Evolutionary conservation across 768 basidiomycete species (phyloP).

Genomic region (Suillus tomentosus): DNA sequence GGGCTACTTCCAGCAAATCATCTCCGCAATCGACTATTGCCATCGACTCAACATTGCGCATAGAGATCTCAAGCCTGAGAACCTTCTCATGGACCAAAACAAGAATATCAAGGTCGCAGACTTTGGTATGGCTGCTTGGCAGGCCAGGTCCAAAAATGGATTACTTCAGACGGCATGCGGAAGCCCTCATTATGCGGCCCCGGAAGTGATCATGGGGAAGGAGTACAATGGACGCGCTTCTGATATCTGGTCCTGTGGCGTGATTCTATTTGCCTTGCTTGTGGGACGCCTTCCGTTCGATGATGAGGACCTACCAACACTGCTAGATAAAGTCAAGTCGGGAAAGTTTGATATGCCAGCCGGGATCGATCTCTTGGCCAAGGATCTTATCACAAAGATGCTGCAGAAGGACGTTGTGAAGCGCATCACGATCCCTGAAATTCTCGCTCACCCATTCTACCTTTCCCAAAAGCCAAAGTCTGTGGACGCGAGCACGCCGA

Average conservation of each 20-base stretch:
- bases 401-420: constrained; percentile 70
- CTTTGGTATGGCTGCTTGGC: constrained; percentile 98
- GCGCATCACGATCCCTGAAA: constrained; percentile 82
- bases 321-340: constrained; percentile 80
- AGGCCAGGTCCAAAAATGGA: constrained; percentile 55
- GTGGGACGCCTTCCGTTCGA: constrained; percentile 91
- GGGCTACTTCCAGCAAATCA: constrained; percentile 91
- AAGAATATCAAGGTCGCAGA: constrained; percentile 94
- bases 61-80: constrained; percentile 94
- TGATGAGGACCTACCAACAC: constrained; percentile 73
- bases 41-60: constrained; percentile 95
- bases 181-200: constrained; percentile 93
- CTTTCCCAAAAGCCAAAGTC: constrained; percentile 52
- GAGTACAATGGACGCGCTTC: constrained; percentile 85
- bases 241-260: constrained; percentile 97
- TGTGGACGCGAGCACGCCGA: constrained; percentile 48
- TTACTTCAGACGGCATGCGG: constrained; percentile 86
- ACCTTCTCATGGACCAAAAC: constrained; percentile 80
- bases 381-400: constrained; percentile 81
- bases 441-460: constrained; percentile 81
- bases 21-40: constrained; percentile 88
- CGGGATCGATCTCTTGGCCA: constrained; percentile 67
- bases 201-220: constrained; percentile 83
- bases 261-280: constrained; percentile 90
- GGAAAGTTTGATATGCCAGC: constrained; percentile 76